phyloP scores from a whole-genome alignment of 192 early-diverging fungal species.

The Mortierella claussenii region DNA sequence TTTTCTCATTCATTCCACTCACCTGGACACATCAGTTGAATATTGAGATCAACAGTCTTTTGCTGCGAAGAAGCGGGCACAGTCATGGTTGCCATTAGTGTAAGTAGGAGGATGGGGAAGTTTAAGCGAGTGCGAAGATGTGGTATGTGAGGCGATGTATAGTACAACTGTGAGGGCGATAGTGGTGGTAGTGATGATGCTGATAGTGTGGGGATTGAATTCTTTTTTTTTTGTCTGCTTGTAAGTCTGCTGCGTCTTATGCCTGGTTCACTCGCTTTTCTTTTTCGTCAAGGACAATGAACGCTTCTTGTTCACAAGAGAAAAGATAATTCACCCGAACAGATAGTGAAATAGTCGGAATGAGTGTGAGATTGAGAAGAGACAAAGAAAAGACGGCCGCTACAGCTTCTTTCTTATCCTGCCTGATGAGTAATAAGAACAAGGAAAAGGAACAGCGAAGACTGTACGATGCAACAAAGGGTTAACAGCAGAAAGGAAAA shows the following conservation, averaged over 20 bases:
- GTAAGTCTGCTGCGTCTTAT: neutral
- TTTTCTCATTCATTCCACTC: conserved; percentile 7
- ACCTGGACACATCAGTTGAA: conserved; percentile 50
- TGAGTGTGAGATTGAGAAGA: neutral
- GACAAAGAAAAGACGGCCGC: no score
- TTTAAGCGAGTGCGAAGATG: neutral
- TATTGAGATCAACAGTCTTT: conserved; percentile 43
- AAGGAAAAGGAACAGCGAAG: neutral
- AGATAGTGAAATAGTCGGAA: conserved; percentile 2
- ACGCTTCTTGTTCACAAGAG: no score
- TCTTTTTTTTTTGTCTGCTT: conserved; percentile 1
- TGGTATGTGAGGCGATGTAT: neutral
- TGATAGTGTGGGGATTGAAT: conserved; percentile 10
- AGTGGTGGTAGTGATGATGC: neutral
- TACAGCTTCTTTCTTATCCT: no score
- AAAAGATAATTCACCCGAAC: neutral
- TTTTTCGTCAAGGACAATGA: no score
- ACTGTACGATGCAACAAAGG: no score
- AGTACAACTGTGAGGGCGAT: neutral
- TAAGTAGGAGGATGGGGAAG: neutral
- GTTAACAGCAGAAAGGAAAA: neutral
- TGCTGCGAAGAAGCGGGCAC: conserved; percentile 13
- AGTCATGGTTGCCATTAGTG: conserved; percentile 36
- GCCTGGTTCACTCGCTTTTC: neutral
- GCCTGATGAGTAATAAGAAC: no score